Conservation (phyloP, 2,329 filamentous ascomycete genomes). For the Paraphaeosphaeria minitans region DNA sequence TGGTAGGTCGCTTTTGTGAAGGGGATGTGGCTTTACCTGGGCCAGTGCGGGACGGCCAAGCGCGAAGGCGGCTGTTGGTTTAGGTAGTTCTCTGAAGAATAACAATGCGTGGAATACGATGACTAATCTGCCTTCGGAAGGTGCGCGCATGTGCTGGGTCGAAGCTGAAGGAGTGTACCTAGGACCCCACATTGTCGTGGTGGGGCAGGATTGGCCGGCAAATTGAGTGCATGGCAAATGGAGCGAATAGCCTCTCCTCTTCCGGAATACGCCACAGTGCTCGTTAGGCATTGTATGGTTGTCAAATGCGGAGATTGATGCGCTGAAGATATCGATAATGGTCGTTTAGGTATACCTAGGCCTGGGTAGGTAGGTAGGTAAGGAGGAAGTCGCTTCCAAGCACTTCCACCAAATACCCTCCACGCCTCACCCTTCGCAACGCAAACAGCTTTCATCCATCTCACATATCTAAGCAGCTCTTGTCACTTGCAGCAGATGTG, state of each 20-base stretch:
- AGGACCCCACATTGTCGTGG: slow-evolving; percentile 37
- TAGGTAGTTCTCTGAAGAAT: not conserved
- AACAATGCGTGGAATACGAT: not conserved
- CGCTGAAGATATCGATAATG: not conserved
- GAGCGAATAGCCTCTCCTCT: not conserved
- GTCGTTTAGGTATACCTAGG: not conserved
- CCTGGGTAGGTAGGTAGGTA: too few relatives aligned
- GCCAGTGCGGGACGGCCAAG: not conserved
- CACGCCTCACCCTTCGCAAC: not conserved
- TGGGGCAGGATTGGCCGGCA: slow-evolving; percentile 34
- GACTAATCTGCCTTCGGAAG: not conserved
- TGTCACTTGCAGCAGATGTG: not conserved
- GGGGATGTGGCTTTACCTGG: not conserved
- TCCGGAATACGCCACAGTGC: slow-evolving; percentile 7
- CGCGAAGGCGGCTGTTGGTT: not conserved
- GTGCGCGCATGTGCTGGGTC: not conserved
- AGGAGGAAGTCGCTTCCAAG: not conserved
- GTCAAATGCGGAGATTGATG: not conserved
- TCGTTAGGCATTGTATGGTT: not conserved
- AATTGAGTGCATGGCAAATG: slow-evolving; percentile 18
- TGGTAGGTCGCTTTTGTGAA: not conserved
- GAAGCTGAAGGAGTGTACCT: slow-evolving; percentile 6
- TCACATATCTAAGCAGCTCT: not conserved
- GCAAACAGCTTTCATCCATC: not conserved
- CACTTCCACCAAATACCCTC: not conserved